These are phyloP conservation scores for Oryza punctata DNA, from an alignment of 176 grass and related monocot genomes.

Conservation along the genomic window DNA sequence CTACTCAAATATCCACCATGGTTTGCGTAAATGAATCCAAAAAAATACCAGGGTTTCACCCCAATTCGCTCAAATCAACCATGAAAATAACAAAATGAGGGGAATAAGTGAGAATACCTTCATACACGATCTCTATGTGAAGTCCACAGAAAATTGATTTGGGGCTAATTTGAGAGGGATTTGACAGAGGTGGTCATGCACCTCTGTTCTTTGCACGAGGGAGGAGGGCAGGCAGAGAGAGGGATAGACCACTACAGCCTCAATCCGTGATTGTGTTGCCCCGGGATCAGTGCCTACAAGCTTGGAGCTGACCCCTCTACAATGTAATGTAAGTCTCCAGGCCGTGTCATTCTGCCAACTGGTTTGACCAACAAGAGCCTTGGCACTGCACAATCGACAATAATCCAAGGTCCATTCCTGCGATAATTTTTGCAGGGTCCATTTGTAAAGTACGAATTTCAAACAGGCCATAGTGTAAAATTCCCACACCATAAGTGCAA, in stretches of 20 bases:
- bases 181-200: neutral
- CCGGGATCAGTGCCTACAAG: neutral
- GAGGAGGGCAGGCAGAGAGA: neutral
- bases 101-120: no score
- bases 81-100: no score
- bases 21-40: no score
- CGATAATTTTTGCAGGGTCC: neutral
- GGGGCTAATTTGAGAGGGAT: neutral
- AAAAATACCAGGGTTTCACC: no score
- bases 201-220: neutral
- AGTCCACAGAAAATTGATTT: neutral
- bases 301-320: neutral
- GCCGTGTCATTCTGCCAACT: neutral
- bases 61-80: no score
- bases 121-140: no score
- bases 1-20: no score
- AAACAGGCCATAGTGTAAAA: neutral
- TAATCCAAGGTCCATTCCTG: neutral
- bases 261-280: neutral
- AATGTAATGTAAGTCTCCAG: neutral
- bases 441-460: neutral
- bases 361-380: neutral
- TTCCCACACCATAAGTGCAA: neutral
- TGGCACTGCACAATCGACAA: neutral
- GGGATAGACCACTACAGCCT: neutral